Evolutionary conservation across 2,329 filamentous ascomycete genomes (phyloP).

Genomic region (Aspergillus felis): DNA sequence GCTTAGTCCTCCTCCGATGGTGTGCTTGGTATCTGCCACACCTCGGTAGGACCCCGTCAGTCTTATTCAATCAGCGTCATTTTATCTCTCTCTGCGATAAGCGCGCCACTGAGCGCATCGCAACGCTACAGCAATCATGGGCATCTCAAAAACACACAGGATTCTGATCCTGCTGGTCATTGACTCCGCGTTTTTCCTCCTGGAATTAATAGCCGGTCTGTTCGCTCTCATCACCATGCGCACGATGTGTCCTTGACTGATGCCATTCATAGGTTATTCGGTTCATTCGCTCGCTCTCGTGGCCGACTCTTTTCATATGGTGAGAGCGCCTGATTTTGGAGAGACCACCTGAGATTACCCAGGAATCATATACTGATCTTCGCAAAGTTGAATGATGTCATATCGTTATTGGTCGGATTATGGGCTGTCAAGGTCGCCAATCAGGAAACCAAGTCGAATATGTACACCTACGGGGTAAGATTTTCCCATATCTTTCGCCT

Average conservation of each 20-base stretch:
- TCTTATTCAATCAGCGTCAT: neutral
- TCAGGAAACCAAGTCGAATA: conserved; percentile 73
- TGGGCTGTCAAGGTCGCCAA: conserved; percentile 93
- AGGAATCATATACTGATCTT: conserved; percentile 1
- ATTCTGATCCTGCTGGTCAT: conserved; percentile 92
- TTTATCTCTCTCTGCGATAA: conserved; percentile 8
- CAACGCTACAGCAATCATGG: conserved; percentile 53
- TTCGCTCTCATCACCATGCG: conserved; percentile 1
- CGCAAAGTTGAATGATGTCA: conserved; percentile 84
- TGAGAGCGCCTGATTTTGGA: conserved; percentile 39
- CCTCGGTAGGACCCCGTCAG: neutral
- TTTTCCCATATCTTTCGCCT: neutral
- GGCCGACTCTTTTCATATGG: conserved; percentile 98
- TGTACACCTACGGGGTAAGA: conserved; percentile 89
- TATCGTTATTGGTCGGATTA: conserved; percentile 84
- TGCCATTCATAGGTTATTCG: conserved; percentile 57
- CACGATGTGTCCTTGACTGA: conserved; percentile 10
- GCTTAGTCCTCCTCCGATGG: neutral
- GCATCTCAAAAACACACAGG: conserved; percentile 84
- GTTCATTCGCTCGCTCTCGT: conserved; percentile 90
- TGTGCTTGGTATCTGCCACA: neutral
- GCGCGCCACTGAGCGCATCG: conserved; percentile 23
- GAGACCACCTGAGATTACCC: neutral
- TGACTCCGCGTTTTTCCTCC: conserved; percentile 81
- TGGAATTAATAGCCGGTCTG: conserved; percentile 74